Evolutionary conservation across 495 filamentous ascomycete genomes (phyloP).

Genomic region (Collariella sp.): DNA sequence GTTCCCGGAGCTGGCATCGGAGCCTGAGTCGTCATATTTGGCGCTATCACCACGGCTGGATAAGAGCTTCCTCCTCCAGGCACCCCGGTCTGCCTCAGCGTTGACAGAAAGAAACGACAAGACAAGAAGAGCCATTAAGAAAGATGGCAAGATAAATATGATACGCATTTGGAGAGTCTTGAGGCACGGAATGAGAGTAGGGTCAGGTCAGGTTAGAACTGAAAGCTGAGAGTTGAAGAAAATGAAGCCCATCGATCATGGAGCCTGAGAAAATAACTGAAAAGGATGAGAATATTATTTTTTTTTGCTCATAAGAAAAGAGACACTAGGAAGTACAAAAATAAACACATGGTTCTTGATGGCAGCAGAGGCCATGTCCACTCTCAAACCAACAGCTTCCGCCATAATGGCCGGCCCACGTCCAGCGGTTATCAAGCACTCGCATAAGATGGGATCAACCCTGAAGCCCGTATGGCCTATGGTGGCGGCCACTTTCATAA

Average conservation of each 20-base stretch:
- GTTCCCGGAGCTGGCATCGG: neutral
- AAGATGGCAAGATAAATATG: neutral
- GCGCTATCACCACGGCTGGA: neutral
- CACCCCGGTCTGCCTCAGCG: neutral
- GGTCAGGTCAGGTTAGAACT: neutral
- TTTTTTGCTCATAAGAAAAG: neutral
- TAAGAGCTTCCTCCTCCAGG: neutral
- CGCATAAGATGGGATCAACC: neutral
- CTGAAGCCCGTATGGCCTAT: constrained; percentile 1
- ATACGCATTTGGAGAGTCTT: neutral
- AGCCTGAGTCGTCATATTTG: neutral
- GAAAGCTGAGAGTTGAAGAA: neutral
- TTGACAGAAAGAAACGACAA: neutral
- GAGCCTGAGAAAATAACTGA: neutral
- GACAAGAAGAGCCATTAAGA: constrained; percentile 1
- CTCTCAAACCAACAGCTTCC: constrained; percentile 5
- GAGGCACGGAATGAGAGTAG: neutral
- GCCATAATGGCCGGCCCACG: neutral
- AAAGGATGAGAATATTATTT: neutral
- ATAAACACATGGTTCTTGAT: neutral
- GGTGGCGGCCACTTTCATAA: neutral
- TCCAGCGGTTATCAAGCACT: neutral
- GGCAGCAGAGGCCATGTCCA: neutral
- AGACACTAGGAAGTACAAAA: neutral
- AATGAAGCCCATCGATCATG: neutral